phyloP scores from a whole-genome alignment of 2,329 filamentous ascomycete genomes.

The Canariomyces notabilis region DNA sequence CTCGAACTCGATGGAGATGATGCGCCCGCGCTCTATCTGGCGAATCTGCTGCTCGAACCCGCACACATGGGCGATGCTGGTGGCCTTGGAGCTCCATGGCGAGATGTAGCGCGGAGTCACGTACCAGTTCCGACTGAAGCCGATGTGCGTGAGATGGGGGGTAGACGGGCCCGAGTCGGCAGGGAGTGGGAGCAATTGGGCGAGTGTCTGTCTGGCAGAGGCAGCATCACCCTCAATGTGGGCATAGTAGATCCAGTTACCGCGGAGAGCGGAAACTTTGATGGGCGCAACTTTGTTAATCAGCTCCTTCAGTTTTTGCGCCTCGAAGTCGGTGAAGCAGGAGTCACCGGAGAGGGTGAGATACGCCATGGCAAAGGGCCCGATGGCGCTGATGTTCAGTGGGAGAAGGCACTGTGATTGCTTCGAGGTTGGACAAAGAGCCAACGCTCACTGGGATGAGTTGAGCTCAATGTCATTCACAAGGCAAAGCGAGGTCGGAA shows the following conservation, averaged over 20 bases:
- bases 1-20: constrained; percentile 64
- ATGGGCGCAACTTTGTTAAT: constrained; percentile 37
- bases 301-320: constrained; percentile 40
- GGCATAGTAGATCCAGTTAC: constrained; percentile 63
- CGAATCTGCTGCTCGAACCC: constrained; percentile 65
- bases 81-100: constrained; percentile 96
- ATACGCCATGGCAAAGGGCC: constrained; percentile 23
- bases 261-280: constrained; percentile 45
- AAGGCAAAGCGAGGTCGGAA: constrained; percentile 19
- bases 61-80: constrained; percentile 88
- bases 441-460: constrained; percentile 19
- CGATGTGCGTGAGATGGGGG: constrained; percentile 33
- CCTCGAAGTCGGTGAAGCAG: constrained; percentile 47
- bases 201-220: constrained; percentile 42
- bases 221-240: constrained; percentile 47
- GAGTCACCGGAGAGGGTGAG: constrained; percentile 33
- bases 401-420: neutral
- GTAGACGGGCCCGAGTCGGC: constrained; percentile 28
- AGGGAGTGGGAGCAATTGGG: constrained; percentile 42
- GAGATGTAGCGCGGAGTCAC: constrained; percentile 82
- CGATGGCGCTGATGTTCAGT: constrained; percentile 6
- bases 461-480: constrained; percentile 10
- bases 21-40: constrained; percentile 82
- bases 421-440: constrained; percentile 19
- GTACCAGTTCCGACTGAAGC: constrained; percentile 49